phyloP scores from a whole-genome alignment of 805 yeast genomes.

The Soucietia sequanensis region DNA sequence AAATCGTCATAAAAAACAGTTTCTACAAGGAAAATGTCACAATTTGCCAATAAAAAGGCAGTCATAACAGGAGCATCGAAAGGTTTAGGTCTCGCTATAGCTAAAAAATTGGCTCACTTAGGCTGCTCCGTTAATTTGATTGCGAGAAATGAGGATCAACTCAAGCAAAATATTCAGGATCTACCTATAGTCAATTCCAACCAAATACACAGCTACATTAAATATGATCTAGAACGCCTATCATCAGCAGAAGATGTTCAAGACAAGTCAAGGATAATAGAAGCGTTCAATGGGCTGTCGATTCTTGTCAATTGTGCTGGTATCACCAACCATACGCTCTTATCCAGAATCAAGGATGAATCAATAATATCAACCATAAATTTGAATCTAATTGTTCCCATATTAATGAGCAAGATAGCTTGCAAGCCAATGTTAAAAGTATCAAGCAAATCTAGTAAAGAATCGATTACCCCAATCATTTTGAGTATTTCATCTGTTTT shows the following conservation, averaged over 20 bases:
- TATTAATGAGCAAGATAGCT: conserved; percentile 54
- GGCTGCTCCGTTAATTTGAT: conserved; percentile 33
- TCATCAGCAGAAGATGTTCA: conserved; percentile 12
- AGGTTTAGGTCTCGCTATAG: conserved; percentile 36
- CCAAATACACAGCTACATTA: conserved; percentile 30
- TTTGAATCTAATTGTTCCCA: conserved; percentile 61
- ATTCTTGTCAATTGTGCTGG: conserved; percentile 70
- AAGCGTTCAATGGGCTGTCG: conserved; percentile 33
- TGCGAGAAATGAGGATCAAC: conserved; percentile 32
- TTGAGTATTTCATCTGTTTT: conserved; percentile 69
- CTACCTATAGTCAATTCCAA: conserved; percentile 11
- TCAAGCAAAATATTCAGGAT: conserved; percentile 24
- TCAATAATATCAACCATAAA: conserved; percentile 47
- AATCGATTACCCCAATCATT: conserved; percentile 30
- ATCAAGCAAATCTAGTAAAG: conserved; percentile 12
- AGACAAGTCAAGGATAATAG: conserved; percentile 14
- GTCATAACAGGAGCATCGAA: conserved; percentile 41
- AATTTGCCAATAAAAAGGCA: conserved; percentile 19
- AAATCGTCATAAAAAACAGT: background rate
- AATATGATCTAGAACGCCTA: conserved; percentile 29
- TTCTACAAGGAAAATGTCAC: background rate
- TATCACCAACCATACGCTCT: conserved; percentile 52
- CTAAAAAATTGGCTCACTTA: conserved; percentile 22
- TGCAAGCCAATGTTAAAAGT: conserved; percentile 48
- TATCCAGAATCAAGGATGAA: conserved; percentile 40